phyloP scores from a whole-genome alignment of 176 grass and related monocot species.

The Avena sativa region DNA sequence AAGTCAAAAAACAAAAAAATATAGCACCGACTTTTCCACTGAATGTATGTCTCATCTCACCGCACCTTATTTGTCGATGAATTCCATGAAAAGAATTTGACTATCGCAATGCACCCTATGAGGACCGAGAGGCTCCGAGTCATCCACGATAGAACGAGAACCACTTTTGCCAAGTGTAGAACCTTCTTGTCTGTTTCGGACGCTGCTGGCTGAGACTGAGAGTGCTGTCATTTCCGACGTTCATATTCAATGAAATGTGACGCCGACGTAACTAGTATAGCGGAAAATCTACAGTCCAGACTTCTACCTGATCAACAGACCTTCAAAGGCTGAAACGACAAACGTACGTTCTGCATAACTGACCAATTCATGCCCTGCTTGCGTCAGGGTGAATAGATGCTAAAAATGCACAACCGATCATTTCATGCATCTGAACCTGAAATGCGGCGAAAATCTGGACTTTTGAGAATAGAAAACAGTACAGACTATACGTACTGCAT shows the following conservation, averaged over 20 bases:
- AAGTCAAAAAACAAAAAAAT: no score
- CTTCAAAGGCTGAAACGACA: not conserved
- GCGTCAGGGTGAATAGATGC: not conserved
- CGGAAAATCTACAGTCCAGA: not conserved
- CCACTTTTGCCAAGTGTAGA: not conserved
- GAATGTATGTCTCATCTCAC: no score
- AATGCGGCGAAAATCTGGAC: constrained; percentile 23
- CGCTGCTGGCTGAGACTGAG: not conserved
- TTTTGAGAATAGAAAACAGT: not conserved
- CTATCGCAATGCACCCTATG: not conserved
- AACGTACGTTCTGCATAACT: not conserved
- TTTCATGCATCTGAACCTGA: not conserved
- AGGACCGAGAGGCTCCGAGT: not conserved
- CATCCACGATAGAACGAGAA: not conserved
- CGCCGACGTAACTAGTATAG: not conserved
- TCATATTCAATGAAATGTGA: not conserved
- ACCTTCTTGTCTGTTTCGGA: not conserved
- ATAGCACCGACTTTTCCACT: no score
- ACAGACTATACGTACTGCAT: not conserved
- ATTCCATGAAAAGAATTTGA: not conserved
- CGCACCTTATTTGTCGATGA: no score
- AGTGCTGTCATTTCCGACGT: not conserved
- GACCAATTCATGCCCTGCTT: not conserved
- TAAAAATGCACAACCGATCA: not conserved
- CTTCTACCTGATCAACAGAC: constrained; percentile 13